phyloP scores from a whole-genome alignment of 2,329 filamentous ascomycete species.

The Exophiala calicioides region DNA sequence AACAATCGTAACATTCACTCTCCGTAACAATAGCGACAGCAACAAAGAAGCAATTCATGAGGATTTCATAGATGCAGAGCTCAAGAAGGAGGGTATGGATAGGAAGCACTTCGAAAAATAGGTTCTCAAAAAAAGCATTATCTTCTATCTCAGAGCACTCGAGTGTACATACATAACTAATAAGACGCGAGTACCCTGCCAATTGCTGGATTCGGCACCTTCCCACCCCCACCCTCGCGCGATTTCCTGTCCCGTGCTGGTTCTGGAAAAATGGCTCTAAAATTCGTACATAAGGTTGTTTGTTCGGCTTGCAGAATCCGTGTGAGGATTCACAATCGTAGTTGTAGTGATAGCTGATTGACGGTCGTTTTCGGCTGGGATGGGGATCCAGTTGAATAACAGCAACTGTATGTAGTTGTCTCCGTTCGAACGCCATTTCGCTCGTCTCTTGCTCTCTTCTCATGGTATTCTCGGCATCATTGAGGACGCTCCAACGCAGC shows the following conservation, averaged over 20 bases:
- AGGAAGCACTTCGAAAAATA: not conserved
- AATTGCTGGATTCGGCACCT: too few species aligned
- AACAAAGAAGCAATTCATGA: too few species aligned
- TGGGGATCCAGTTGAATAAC: too few species aligned
- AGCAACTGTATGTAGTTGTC: too few species aligned
- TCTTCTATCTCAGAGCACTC: constrained; percentile 1
- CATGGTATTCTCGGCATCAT: not conserved
- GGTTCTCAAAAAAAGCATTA: constrained; percentile 5
- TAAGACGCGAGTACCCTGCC: too few species aligned
- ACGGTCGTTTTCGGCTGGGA: too few species aligned
- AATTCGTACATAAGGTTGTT: constrained; percentile 10
- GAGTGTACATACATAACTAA: constrained; percentile 8
- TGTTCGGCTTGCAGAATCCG: too few species aligned
- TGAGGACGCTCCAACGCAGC: constrained; percentile 26
- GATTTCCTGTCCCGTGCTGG: not conserved
- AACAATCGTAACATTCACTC: too few species aligned
- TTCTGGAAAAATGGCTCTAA: not conserved
- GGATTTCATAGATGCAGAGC: too few species aligned
- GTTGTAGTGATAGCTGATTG: constrained; percentile 1
- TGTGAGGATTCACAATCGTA: constrained; percentile 3
- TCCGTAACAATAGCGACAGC: too few species aligned
- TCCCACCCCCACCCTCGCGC: too few species aligned
- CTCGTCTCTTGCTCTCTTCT: constrained; percentile 1
- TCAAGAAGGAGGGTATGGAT: too few species aligned
- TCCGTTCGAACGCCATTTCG: constrained; percentile 1